Base-by-base conservation (phyloP, 2,329 filamentous ascomycete genomes). In the Talaromyces amestolkiae region DNA sequence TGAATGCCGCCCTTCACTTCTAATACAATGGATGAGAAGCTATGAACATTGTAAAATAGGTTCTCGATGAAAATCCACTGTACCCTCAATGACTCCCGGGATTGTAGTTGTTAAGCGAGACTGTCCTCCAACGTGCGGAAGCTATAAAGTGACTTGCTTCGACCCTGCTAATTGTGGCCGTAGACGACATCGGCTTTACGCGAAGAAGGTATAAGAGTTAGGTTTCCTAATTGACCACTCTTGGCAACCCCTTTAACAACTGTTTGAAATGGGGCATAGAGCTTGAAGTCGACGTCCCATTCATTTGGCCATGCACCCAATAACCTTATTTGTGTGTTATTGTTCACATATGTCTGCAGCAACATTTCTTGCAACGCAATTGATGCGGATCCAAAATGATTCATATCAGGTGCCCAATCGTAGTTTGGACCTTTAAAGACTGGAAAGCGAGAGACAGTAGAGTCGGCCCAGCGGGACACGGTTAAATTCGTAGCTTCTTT, bases 291-390 rank as follows among this genome's bases (percentile, higher is more conserved):
- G 24, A 17, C 58, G 17, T 35, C n/a, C 58, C 58, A 61, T 10
- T 61, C 58, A 13, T 35, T 19, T 33, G 58, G 58, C 58, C 58
- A 61, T 7, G 58, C 58, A 5, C 15, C 15, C 17, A 61, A 22
- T 9, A 61, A n/a, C 17, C 58, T 15, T 27, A 61, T 61, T 22
- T 61, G 58, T 37, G 37, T 61, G 24, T 61, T 61, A 17, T 61
- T 61, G 17, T n/a, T 35, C n/a, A 33, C 58, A 61, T 47, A 61
- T 22, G 58, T 61, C 58, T 61, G 58, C 58, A 61, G 24, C 35
- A 61, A 39, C 58, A 61, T 61, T 22, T 61, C 58, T 35, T 61
- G 58, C 8, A 61, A 33, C 17, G 15, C 58, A 47, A 61, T 61
- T 11, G 58, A 22, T 1, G n/a, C 58, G 11, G 24, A 31, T n/a